Evolutionary conservation across 2,329 filamentous ascomycete genomes (phyloP).

Genomic region (Fusarium agapanthi): DNA sequence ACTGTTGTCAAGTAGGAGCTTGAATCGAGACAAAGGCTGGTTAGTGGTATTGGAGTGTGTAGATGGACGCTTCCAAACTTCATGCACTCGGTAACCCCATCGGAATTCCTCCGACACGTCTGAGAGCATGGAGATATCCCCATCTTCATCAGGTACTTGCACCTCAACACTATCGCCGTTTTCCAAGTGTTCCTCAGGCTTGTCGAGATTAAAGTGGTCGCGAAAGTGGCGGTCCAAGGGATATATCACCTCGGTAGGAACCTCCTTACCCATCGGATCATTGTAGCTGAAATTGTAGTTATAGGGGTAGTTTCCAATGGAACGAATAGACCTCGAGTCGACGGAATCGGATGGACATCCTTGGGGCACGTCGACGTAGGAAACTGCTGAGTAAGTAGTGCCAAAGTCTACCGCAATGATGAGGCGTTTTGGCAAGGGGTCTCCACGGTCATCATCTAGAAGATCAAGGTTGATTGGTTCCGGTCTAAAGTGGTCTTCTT

Average conservation of each 20-base stretch:
- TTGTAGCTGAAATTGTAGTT: background rate
- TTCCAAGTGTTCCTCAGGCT: accelerated
- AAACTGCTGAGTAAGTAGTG: background rate
- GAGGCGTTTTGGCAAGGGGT: background rate
- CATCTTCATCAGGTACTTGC: accelerated
- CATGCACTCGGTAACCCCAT: background rate
- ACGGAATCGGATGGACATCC: background rate
- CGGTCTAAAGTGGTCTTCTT: background rate
- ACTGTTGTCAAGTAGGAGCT: background rate
- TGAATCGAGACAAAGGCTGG: background rate
- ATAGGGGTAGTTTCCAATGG: background rate
- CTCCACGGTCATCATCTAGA: accelerated
- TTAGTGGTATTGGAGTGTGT: background rate
- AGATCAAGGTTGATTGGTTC: background rate
- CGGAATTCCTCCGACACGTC: accelerated
- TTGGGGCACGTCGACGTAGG: background rate
- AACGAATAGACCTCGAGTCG: background rate
- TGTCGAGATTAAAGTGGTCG: background rate
- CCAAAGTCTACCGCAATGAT: background rate
- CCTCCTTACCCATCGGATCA: background rate
- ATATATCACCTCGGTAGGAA: background rate
- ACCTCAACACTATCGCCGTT: background rate
- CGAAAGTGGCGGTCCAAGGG: background rate
- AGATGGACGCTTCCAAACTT: background rate
- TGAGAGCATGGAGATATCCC: background rate